A percentile compares a stretch with the other conserved stretches of the same genome.
These are phyloP conservation scores for Diaporthe citrichinensis DNA, from an alignment of 2,329 filamentous ascomycete species.

Conservation along the genomic window DNA sequence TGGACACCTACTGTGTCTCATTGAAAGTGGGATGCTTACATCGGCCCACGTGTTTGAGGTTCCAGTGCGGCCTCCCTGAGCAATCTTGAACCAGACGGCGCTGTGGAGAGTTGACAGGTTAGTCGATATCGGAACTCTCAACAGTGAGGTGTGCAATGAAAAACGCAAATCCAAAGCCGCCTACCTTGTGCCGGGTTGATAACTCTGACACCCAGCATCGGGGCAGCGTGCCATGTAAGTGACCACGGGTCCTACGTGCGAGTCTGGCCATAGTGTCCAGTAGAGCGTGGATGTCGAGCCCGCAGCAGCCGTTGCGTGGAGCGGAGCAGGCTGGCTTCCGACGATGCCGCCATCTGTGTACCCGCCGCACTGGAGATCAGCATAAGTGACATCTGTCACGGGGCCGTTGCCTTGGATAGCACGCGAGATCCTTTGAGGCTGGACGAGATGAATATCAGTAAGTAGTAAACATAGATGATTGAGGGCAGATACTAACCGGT, in stretches of 20 bases:
- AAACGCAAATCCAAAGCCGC: conserved; percentile 28
- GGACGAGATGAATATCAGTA: not conserved
- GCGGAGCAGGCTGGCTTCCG: conserved; percentile 65
- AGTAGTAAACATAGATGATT: not conserved
- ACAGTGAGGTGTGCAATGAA: no score
- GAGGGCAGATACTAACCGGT: not conserved
- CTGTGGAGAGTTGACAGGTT: conserved; percentile 41
- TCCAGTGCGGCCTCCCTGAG: conserved; percentile 63
- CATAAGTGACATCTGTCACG: conserved; percentile 64
- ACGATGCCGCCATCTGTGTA: conserved; percentile 62
- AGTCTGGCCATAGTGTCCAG: conserved; percentile 68
- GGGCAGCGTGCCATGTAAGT: conserved; percentile 74
- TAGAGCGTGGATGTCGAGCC: conserved; percentile 66
- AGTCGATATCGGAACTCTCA: not conserved
- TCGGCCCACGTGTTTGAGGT: conserved; percentile 64
- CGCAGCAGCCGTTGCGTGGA: conserved; percentile 67
- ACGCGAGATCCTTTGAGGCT: conserved; percentile 68
- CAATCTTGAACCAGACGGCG: conserved; percentile 70
- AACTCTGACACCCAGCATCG: conserved; percentile 63
- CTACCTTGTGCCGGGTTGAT: conserved; percentile 59
- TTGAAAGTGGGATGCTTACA: conserved; percentile 47
- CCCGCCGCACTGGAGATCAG: conserved; percentile 71
- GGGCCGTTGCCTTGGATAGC: conserved; percentile 71
- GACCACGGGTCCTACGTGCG: conserved; percentile 67
- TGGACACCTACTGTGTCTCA: conserved; percentile 2